A percentile compares a stretch with the other conserved stretches of the same genome.
phyloP scores from a whole-genome alignment of 2,329 filamentous ascomycete genomes.

The Penicillium nordicum region DNA sequence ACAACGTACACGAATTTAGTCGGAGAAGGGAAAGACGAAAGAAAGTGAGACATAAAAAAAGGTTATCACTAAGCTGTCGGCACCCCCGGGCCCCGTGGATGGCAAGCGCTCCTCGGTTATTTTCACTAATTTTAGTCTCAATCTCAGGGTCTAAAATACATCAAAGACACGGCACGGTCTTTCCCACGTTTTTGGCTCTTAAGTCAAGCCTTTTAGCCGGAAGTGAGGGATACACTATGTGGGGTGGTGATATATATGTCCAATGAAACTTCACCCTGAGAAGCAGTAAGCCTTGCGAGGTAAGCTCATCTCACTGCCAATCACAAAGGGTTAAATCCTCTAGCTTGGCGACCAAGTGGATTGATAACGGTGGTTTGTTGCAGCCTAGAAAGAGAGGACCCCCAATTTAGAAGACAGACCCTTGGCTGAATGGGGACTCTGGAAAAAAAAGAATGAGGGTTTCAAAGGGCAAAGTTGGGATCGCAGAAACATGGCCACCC shows the following conservation, averaged over 20 bases:
- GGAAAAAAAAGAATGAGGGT: too few relatives aligned
- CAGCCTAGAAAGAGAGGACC: background rate
- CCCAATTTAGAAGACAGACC: background rate
- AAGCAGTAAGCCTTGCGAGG: background rate
- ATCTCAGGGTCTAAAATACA: background rate
- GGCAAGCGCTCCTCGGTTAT: background rate
- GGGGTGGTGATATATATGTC: background rate
- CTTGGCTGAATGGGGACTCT: background rate
- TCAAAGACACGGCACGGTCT: background rate
- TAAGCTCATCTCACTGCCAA: background rate
- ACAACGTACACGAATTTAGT: background rate
- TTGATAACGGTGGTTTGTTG: background rate
- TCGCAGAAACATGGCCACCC: background rate
- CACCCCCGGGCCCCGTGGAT: too few relatives aligned
- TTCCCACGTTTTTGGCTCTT: background rate
- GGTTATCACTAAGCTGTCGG: too few relatives aligned
- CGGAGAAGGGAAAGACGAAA: background rate
- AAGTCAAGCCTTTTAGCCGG: background rate
- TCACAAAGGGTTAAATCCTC: fast-evolving
- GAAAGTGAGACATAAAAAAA: background rate
- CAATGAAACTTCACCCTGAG: background rate
- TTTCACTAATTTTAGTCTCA: background rate
- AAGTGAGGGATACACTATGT: background rate
- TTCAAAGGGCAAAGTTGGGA: background rate
- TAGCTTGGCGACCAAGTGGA: background rate